Evolutionary conservation across 441 rosid genomes (phyloP), one percentile per base, ranked within the genome.

Genomic region (Adansonia rubrostipa): DNA sequence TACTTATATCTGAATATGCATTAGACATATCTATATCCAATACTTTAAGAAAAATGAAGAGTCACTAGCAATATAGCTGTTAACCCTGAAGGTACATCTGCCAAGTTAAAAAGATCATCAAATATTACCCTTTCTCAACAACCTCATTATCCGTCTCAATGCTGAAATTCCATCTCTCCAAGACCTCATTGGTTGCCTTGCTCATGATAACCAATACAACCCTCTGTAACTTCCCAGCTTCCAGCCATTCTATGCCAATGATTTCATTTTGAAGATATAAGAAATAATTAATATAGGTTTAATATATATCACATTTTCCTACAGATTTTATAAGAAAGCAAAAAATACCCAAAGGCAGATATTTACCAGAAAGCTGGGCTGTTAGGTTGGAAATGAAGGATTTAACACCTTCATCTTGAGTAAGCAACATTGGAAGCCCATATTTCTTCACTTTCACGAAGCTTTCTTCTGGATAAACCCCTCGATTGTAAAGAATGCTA

Each of bases 91-190:
- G 33, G 3, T 28, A 15, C 7, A n/a, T 40, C 48, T 64, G 22
- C 36, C 69, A 36, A 64, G 20, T 36, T 3, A 5, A 33, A 6
- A 13, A 9, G 20, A 56, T 10, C 4, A 47, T 24, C 42, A 57
- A 28, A 22, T 15, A 62, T 78, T 83, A 93, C 99, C 98, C 95
- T 80, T 92, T 93, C 82, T 91, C 92, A 9, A 95, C 92, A 51
- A 95, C 99, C 68, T 92, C 91, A 10, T 67, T 67, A 60, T 95
- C 99, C 0, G 97, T 95, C 82, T 90, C 95, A 22, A 93, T 89
- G 76, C 95, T 91, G 82, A 96, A 96, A 65, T 96, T 96, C 97
- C 95, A 96, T 75, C 99, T 92, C 88, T 96, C 98, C 10, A 92
- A 51, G 64, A 96, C 98, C 85, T 96, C 99, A 78, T 85, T 86